phyloP scores from a whole-genome alignment of 352 stramenopile species.

The Pythium volutum region DNA sequence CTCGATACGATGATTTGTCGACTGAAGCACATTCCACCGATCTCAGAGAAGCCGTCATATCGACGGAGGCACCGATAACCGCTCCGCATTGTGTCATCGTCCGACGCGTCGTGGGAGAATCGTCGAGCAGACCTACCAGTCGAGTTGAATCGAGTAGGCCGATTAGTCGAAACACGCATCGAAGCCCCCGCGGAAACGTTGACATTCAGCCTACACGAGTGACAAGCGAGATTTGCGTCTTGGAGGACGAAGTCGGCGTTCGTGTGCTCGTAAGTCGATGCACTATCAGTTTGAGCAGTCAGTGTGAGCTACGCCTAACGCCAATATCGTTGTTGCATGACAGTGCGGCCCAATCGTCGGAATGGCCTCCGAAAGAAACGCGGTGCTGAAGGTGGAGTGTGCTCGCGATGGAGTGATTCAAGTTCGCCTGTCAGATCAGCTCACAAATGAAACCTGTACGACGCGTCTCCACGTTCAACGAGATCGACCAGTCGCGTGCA shows the following conservation, averaged over 20 bases:
- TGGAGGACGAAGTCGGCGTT: background rate
- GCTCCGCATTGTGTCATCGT: constrained; percentile 6
- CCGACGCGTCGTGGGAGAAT: background rate
- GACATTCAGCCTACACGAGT: background rate
- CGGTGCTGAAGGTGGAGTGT: background rate
- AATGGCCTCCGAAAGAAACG: background rate
- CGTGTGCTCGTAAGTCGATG: background rate
- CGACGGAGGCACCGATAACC: background rate
- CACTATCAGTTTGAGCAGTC: background rate
- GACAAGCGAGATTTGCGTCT: background rate
- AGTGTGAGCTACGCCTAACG: background rate
- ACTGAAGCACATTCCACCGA: background rate
- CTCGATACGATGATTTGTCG: background rate
- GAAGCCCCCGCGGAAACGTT: background rate
- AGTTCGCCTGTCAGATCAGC: background rate
- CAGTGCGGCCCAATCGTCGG: constrained; percentile 2
- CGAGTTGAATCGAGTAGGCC: constrained; percentile 10
- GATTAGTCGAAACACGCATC: constrained; percentile 3
- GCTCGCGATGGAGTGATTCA: background rate
- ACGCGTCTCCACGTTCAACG: background rate
- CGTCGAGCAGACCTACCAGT: constrained; percentile 4
- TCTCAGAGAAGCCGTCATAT: background rate
- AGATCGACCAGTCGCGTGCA: background rate
- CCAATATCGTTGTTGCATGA: background rate
- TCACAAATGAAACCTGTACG: background rate